A percentile compares a stretch with the other conserved stretches of the same genome.
These are phyloP conservation scores for Dalbergia cultrata DNA, from an alignment of 306 rosid genomes.

Conservation along the genomic window DNA sequence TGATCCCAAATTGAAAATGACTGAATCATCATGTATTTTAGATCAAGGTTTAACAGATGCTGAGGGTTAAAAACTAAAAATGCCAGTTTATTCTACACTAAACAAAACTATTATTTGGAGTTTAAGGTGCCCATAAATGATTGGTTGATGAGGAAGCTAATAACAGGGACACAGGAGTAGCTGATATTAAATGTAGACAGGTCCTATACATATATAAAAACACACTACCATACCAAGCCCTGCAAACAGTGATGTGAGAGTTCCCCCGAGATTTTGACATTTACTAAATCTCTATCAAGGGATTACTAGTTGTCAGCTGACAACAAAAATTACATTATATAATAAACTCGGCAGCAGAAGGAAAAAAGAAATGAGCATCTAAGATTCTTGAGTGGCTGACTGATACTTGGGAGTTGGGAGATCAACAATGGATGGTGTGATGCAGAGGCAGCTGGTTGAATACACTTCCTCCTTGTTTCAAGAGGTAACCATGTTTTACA, in stretches of 20 bases:
- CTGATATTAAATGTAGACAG: conserved; percentile 23
- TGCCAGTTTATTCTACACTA: conserved; percentile 14
- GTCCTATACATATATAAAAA: conserved; percentile 37
- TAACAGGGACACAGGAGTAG: conserved; percentile 32
- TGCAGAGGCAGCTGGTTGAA: conserved; percentile 64
- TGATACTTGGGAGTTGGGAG: conserved; percentile 31
- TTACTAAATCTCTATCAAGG: conserved; percentile 23
- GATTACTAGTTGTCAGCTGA: conserved; percentile 34
- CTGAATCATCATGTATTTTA: not conserved
- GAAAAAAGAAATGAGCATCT: conserved; percentile 26
- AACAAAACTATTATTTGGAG: not conserved
- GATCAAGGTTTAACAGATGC: not conserved
- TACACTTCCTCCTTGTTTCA: conserved; percentile 69
- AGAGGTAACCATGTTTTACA: conserved; percentile 58
- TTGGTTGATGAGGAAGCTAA: conserved; percentile 33
- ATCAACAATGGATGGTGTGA: conserved; percentile 60
- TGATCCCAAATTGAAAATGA: too few species aligned
- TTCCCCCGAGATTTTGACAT: conserved; percentile 17
- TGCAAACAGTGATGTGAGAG: conserved; percentile 25
- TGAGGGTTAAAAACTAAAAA: not conserved
- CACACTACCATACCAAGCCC: not conserved
- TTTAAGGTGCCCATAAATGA: conserved; percentile 37
- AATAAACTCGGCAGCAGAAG: conserved; percentile 22
- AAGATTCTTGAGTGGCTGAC: conserved; percentile 30
- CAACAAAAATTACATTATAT: conserved; percentile 30